phyloP scores from a whole-genome alignment of 192 early-diverging fungal genomes.

The Umbelopsis sp. region DNA sequence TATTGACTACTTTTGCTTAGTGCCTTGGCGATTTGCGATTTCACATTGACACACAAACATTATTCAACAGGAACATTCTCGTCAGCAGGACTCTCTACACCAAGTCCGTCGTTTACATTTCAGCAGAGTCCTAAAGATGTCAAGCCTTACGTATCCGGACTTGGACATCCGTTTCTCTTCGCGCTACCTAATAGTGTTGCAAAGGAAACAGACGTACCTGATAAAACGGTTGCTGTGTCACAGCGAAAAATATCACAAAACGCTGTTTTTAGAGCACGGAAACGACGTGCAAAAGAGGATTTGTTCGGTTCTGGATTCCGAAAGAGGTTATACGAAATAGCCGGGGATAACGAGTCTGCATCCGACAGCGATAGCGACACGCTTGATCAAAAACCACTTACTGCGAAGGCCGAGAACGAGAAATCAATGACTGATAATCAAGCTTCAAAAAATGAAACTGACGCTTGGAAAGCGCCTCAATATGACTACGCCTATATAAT shows the following conservation, averaged over 20 bases:
- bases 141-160: constrained; percentile 6
- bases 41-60: neutral
- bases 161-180: constrained; percentile 6
- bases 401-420: too few relatives aligned
- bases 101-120: neutral
- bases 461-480: neutral
- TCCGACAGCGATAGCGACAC: constrained; percentile 10
- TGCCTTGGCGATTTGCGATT: neutral
- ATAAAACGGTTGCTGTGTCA: neutral
- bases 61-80: constrained; percentile 1
- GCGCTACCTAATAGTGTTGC: neutral
- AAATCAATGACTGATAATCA: too few relatives aligned
- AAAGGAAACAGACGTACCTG: neutral
- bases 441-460: neutral
- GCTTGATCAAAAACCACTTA: neutral
- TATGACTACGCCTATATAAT: constrained; percentile 6
- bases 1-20: neutral
- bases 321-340: constrained; percentile 10
- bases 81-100: constrained; percentile 1
- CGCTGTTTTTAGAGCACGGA: constrained; percentile 8
- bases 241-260: constrained; percentile 7
- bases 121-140: constrained; percentile 5
- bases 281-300: constrained; percentile 8
- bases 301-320: constrained; percentile 6
- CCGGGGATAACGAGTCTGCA: neutral